Base-by-base conservation (phyloP, 805 yeast genomes). In the Lachancea waltii region DNA sequence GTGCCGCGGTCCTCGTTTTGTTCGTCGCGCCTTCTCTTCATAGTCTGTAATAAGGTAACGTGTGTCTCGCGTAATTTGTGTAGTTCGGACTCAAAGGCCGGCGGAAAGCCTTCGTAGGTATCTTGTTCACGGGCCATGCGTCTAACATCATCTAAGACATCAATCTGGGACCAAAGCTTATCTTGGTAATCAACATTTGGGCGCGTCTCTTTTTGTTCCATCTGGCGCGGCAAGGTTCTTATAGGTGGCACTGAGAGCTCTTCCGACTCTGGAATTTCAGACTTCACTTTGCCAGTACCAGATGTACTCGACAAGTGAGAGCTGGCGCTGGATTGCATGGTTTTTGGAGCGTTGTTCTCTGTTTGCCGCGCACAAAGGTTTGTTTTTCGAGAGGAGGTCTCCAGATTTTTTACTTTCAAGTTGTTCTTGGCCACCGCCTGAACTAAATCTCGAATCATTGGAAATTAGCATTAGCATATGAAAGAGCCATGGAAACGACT, bases 81-180 rank as follows among this genome's bases (percentile, higher is more conserved):
- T 36, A 85, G 59, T 32, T 51, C 44, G 7, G 44, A 40, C 36
- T 63, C 65, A 28, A 51, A 53, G 4, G 48, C 57, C 4, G 61
- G 65, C 39, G 72, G 73, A 52, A 78, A 77, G 7, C 46, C 52
- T 14, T 47, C 49, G 21, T 41, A 50, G 67, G 73, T n/a, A 70
- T 68, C 29, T 69, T 70, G 34, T 58, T 70, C 46, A 50, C 51
- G 50, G 1, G 85, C 76, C 66, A 81, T 68, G 36, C 67, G 68
- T 40, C 73, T 72, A 6, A 86, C 92, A 46, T 85, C 95, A 46
- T 85, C 89, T 45, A 90, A 67, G 0, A 84, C 81, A 50, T 84
- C 95, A 35, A 87, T 79, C 48, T 85, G 94, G 5, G 90, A 79
- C 95, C 95, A 89, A 32, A 85, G 67, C 51, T 73, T 71, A 59